These are phyloP conservation scores for Zalaria obscura DNA, from an alignment of 2,329 filamentous ascomycete genomes.

Conservation along the genomic window DNA sequence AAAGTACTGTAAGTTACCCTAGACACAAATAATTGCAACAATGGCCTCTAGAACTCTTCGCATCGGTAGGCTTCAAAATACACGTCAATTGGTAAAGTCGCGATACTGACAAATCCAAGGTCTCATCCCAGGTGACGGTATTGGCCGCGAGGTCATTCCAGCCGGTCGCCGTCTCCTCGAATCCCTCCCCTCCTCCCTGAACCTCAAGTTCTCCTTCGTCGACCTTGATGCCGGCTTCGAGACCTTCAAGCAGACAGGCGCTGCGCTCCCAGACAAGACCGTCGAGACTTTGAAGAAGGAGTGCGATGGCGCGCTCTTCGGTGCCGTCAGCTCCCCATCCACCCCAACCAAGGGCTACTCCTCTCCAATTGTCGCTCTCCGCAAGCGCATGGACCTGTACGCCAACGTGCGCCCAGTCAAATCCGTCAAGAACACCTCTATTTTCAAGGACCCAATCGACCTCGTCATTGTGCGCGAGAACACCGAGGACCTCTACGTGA, in stretches of 20 bases:
- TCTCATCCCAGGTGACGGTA: slow-evolving; percentile 94
- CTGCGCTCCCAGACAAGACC: slow-evolving; percentile 78
- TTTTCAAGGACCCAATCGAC: slow-evolving; percentile 53
- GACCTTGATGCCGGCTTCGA: slow-evolving; percentile 88
- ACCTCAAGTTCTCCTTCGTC: slow-evolving; percentile 86
- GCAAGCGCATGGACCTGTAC: slow-evolving; percentile 89
- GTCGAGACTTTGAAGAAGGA: slow-evolving; percentile 78
- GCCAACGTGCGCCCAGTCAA: slow-evolving; percentile 97
- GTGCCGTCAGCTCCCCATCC: slow-evolving; percentile 81
- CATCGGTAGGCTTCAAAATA: slow-evolving; percentile 40
- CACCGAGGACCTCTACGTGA: slow-evolving; percentile 96
- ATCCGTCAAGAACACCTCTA: slow-evolving; percentile 49
- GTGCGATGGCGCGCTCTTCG: slow-evolving; percentile 93
- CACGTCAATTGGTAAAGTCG: neutral
- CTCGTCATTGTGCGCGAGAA: slow-evolving; percentile 98
- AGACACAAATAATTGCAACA: slow-evolving; percentile 5
- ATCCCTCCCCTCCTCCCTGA: slow-evolving; percentile 78
- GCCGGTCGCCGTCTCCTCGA: slow-evolving; percentile 83
- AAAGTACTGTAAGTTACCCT: neutral
- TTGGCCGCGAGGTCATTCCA: slow-evolving; percentile 96
- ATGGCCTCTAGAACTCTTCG: slow-evolving; percentile 53
- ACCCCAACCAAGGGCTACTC: slow-evolving; percentile 89
- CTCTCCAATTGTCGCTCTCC: slow-evolving; percentile 87
- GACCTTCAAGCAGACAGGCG: slow-evolving; percentile 80
- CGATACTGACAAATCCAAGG: slow-evolving; percentile 35